phyloP scores from a whole-genome alignment of 2,329 filamentous ascomycete genomes.

The Talaromyces sp. region DNA sequence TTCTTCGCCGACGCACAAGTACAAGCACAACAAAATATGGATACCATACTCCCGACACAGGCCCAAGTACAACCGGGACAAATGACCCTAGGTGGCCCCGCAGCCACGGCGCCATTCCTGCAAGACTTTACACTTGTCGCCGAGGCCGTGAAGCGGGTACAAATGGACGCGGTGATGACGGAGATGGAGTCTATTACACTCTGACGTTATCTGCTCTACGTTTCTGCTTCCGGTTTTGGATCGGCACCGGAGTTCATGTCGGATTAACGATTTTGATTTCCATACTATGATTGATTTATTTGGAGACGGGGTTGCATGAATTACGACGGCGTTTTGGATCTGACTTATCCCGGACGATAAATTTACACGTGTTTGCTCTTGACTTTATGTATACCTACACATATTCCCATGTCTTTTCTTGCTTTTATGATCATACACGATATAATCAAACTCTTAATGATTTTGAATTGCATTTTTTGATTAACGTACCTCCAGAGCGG shows the following conservation, averaged over 20 bases:
- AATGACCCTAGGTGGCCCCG: constrained; percentile 30
- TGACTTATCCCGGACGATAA: not conserved
- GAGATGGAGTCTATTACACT: constrained; percentile 62
- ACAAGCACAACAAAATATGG: not conserved
- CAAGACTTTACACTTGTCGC: constrained; percentile 81
- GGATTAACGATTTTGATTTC: not conserved
- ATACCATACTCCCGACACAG: constrained; percentile 8
- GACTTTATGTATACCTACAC: not conserved
- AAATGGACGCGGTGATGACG: constrained; percentile 82
- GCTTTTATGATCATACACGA: not conserved
- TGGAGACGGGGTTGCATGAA: not conserved
- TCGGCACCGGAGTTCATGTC: not conserved
- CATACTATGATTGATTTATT: not conserved
- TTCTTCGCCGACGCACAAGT: not conserved
- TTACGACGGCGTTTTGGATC: not conserved
- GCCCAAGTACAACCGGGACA: constrained; percentile 26
- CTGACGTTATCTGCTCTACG: constrained; percentile 21
- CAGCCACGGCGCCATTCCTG: constrained; percentile 60
- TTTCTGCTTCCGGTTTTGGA: not conserved
- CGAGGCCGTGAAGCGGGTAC: constrained; percentile 87
- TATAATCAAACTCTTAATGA: not conserved
- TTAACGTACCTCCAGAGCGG: too few relatives aligned
- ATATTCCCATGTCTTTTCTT: not conserved
- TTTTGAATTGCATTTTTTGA: not conserved
- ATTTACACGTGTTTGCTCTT: not conserved